Base-by-base conservation (phyloP, 768 basidiomycete genomes). In the Tricholoma flavovirens region DNA sequence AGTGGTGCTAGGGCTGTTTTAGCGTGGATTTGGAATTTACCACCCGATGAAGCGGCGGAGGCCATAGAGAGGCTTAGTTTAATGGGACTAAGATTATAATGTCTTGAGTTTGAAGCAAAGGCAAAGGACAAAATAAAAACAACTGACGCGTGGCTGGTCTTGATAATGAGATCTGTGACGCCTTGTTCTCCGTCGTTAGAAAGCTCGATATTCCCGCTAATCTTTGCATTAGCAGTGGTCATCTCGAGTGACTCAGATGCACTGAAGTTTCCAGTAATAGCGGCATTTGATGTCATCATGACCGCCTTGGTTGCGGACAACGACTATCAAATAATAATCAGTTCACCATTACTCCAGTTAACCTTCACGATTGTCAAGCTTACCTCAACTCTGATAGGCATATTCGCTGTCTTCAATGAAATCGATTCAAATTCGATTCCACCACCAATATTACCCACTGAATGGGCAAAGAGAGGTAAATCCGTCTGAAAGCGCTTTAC, bases 261-360 rank as follows among this genome's bases (percentile, higher is more conserved):
- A 24, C 73, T 73, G 69, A 80, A 83, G 35, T 58, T 63, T 10
- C 84, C 84, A 2, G 57, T 56, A 33, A 86, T 80, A 4, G 59
- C 61, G 12, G 73, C 73, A 46, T 81, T 83, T 6, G 70, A 59
- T 2, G 78, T 78, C n/a, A 60, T 49, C 9, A 75, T 54, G 2
- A 49, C 54, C 5, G 66, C 72, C 26, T 66, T 63, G 14, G 52
- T 56, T 0, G 73, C 69, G 14, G 59, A 59, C 8, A 78, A 42
- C 1, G 72, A 68, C 75, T 76, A 33, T 10, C 17, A 12, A 26
- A 5, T n/a, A 8, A 21, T n/a, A 12, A 10, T 38, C 4, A 49
- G 15, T 26, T 17, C n/a, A 36, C 12, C 10, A 35, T 24, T 30
- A 21, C 3, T 32, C 6, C 30, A 19, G 17, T 22, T 36, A 14